Evolutionary conservation across 1,139 yeast species (phyloP), one percentile per base, ranked within the genome.

Genomic region (Debaryomyces coudertii): DNA sequence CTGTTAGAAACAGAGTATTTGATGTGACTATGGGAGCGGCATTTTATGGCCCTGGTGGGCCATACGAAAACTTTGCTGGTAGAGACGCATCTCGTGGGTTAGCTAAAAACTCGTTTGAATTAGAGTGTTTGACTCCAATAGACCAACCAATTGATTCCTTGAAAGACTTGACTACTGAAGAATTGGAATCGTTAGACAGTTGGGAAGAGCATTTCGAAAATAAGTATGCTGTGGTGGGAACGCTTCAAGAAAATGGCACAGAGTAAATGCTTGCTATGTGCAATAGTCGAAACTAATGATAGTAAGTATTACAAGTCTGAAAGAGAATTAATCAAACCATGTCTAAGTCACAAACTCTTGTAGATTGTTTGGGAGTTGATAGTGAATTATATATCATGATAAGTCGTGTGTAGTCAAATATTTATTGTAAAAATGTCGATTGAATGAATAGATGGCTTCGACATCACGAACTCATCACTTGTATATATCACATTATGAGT

Each of bases 41-140:
- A 43, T 93, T 93, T 62, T 93, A 95, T 62, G 99, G 99, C 0
- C 99, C 99, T 3, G 90, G 95, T 18, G 97, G 98, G 0, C 96
- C 98, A 0, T 93, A 93, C 66, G 85, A 87, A 47, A 90, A 90
- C 62, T 93, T 93, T 73, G 98, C 98, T 1, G 99, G 99, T 3
- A 86, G 90, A 55, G 99, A 93, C 68, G 98, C 99, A 2, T 87
- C 96, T 2, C 74, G 99, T 53, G 99, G 99, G 0, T 77, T 93
- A 51, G 97, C 98, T 1, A 75, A 81, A 59, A 93, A 92, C 65
- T 87, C 96, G 28, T 93, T 93, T 68, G 98, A 93, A 43, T 63
- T 75, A 30, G 78, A 67, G 2, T 71, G 76, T 46, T 72, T 87
- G 37, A 82, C 79, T 39, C 75, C 80, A 11, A 70, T 85, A 62